phyloP scores from a whole-genome alignment of 768 basidiomycete genomes.

The Hydnum rufescens region DNA sequence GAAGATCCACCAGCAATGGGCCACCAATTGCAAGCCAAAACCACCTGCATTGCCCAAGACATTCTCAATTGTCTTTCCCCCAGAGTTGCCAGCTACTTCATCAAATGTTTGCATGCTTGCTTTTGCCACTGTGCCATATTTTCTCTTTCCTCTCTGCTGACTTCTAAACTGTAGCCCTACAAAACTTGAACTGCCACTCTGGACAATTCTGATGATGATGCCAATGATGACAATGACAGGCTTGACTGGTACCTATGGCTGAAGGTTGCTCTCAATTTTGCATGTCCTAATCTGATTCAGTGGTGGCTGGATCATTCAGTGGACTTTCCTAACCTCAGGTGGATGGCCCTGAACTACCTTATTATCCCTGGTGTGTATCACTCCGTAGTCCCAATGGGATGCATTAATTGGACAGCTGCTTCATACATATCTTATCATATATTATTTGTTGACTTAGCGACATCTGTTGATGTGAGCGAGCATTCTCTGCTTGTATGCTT shows the following conservation, averaged over 20 bases:
- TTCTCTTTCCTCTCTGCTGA: no score
- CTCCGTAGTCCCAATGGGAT: no score
- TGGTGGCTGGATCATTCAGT: background rate
- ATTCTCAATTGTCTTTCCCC: no score
- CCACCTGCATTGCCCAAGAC: no score
- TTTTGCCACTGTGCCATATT: no score
- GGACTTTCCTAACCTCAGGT: background rate
- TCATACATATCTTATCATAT: no score
- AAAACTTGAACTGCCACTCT: background rate
- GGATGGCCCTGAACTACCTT: background rate
- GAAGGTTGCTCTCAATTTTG: background rate
- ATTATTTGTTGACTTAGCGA: no score
- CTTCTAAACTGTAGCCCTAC: no score
- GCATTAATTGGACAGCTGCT: no score
- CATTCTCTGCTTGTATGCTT: background rate
- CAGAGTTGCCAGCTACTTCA: no score
- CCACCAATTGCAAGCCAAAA: background rate
- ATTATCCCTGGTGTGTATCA: background rate
- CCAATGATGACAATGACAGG: background rate
- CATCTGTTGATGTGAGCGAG: background rate
- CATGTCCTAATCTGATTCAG: background rate
- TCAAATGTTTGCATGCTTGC: no score
- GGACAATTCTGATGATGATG: background rate
- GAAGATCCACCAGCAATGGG: background rate
- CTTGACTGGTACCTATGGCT: background rate